Conservation (phyloP, 2,329 filamentous ascomycete species). For the Phialophora expanda region DNA sequence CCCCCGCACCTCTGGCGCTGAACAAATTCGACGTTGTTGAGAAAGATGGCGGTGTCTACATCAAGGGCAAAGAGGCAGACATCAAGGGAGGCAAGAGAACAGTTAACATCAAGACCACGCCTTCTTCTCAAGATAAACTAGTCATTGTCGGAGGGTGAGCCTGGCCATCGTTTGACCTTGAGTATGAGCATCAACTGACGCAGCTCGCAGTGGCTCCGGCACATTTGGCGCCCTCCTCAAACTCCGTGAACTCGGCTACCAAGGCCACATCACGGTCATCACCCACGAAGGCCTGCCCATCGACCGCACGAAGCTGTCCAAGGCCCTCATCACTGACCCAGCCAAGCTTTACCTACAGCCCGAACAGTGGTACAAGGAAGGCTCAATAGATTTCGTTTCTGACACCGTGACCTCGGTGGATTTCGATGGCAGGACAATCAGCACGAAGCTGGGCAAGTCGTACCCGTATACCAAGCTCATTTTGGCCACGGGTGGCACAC, state of each 20-base stretch:
- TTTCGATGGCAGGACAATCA: conserved; percentile 73
- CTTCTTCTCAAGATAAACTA: conserved; percentile 67
- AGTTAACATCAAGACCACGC: conserved; percentile 74
- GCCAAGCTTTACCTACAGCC: conserved; percentile 79
- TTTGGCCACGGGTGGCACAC: conserved; percentile 82
- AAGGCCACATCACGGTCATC: conserved; percentile 79
- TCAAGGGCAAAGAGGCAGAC: conserved; percentile 76
- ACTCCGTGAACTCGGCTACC: conserved; percentile 79
- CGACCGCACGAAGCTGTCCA: conserved; percentile 93
- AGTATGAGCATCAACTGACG: conserved; percentile 24
- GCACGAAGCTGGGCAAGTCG: conserved; percentile 74
- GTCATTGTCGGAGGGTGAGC: conserved; percentile 78
- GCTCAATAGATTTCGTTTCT: conserved; percentile 61
- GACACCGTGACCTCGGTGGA: conserved; percentile 75
- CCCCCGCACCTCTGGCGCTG: conserved; percentile 85
- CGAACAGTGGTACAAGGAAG: conserved; percentile 74
- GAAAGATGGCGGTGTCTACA: conserved; percentile 81
- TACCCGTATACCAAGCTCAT: conserved; percentile 85
- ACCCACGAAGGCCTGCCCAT: conserved; percentile 85
- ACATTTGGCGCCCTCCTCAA: conserved; percentile 81
- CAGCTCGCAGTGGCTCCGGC: conserved; percentile 70
- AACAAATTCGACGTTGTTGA: conserved; percentile 80
- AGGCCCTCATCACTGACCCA: conserved; percentile 82
- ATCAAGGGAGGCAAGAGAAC: conserved; percentile 78
- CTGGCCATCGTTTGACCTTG: neutral